Evolutionary conservation across 805 yeast genomes (phyloP), one percentile per base, ranked within the genome.

Genomic region (Candida michaelii): DNA sequence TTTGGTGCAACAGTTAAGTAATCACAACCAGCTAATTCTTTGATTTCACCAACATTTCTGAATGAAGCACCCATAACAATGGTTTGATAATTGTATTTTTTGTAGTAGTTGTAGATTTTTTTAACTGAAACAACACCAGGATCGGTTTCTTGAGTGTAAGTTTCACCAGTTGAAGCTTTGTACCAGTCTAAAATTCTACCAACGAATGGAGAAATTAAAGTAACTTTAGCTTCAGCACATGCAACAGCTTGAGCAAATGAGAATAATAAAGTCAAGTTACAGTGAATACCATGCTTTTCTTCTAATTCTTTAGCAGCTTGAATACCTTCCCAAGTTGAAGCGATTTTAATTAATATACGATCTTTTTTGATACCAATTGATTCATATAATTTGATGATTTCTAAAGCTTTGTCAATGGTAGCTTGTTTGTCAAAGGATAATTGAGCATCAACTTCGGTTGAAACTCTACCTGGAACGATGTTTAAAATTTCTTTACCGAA

Each of bases 21-120:
- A 69, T 93, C 99, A 63, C 88, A 83, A 69, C 99, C 99, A 46
- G 99, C 97, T 59, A 93, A 78, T 58, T 95, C 96, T 71, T 83
- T 85, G 73, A 93, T 88, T 76, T 91, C 99, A 56, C 89, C 96
- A 50, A 75, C 70, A 79, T 90, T 93, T 83, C 99, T 91, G 89
- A 93, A 91, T 47, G 98, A 91, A 47, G 99, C 99, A 73, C 99
- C 99, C 99, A 93, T 93, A 63, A 93, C 98, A 65, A 93, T 90
- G 68, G 99, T 93, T 60, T 91, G 79, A 83, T 93, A 93, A 58
- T 84, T 91, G 71, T 70, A 88, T 76, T 91, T 91, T 84, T 93
- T 93, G 86, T 93, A 93, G 83, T 93, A 93, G 85, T 90, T 86
- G 87, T 68, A 93, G 70, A 93, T 93, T 49, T 63, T 66, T 71